Evolutionary conservation across 192 early-diverging fungal genomes (phyloP).

Genomic region (Lobosporangium transversale): DNA sequence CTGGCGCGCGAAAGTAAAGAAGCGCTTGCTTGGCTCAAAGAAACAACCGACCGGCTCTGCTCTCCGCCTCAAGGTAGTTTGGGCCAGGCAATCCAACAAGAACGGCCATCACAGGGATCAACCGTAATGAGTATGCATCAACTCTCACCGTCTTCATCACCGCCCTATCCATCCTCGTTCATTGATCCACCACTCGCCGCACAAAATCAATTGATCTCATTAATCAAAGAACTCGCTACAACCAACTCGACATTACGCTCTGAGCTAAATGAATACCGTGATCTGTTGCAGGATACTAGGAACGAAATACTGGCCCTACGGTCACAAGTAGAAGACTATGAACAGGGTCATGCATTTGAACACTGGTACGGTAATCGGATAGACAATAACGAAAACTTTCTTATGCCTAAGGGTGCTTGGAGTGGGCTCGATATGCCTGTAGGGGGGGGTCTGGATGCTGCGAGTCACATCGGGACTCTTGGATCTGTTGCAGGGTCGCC

Average conservation of each 20-base stretch:
- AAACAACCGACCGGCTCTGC: constrained; percentile 40
- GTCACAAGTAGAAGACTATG: constrained; percentile 58
- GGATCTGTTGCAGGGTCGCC: constrained; percentile 44
- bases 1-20: constrained; percentile 48
- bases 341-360: constrained; percentile 46
- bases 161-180: constrained; percentile 44
- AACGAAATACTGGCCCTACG: constrained; percentile 56
- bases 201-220: constrained; percentile 57
- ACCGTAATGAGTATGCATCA: constrained; percentile 20
- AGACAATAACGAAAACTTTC: constrained; percentile 20
- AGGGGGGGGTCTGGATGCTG: constrained; percentile 44
- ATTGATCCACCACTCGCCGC: constrained; percentile 54
- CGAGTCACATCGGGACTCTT: constrained; percentile 44
- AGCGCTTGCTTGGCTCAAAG: constrained; percentile 50
- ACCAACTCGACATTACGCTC: constrained; percentile 62
- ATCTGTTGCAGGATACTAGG: constrained; percentile 57
- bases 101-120: constrained; percentile 22
- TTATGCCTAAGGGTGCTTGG: constrained; percentile 39
- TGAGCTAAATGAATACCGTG: constrained; percentile 59
- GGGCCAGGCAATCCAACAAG: constrained; percentile 16
- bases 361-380: constrained; percentile 24
- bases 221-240: constrained; percentile 66
- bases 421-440: constrained; percentile 17
- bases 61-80: constrained; percentile 38
- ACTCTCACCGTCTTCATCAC: constrained; percentile 36